Base-by-base conservation (phyloP, 2,329 filamentous ascomycete genomes). In the Bipolaris gigantea region DNA sequence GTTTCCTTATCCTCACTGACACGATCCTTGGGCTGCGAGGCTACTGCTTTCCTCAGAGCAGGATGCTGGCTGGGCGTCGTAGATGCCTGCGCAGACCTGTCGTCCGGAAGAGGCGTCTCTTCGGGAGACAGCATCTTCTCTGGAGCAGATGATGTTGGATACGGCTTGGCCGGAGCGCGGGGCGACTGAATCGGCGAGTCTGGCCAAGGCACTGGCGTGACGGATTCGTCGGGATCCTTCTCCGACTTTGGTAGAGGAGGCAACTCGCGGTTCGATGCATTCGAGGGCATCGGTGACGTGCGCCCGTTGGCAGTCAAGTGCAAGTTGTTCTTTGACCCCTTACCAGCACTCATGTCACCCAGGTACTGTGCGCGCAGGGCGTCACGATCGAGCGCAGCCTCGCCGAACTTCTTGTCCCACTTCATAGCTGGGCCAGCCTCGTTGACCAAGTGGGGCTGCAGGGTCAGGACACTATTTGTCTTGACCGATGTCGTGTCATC, bases 341-440 rank as follows among this genome's bases (percentile, higher is more conserved):
- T 89, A 19, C 92, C 92, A 38, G 89, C 86, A 61, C 81, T 85
- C 43, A 77, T 79, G 69, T 95, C 87, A 41, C 85, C 84, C 47
- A 97, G 81, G 74, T 97, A 97, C n/a, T 90, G 86, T 60, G 90
- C 86, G 49, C 92, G 87, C 58, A 96, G 88, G 7, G 88, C 81
- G 66, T 94, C 87, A 76, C 94, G 95, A 66, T 92, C 92, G 83
- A 93, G 89, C 4, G 89, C 82, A 65, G 93, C 88, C 77, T 96
- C 96, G 76, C 97, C 94, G 71, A 97, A 97, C 66, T 90, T 92
- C 74, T 85, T 95, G 30, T 93, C 91, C 94, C 94, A 99, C 74
- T 96, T 96, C 87, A 99, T 88, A 1, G 94, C 94, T 21, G 92
- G 89, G 8, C 89, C 94, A 16, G 92, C 93, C 72, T 96, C 94